Conservation (phyloP, 139 green algal species). For the Volvox reticuliferus region DNA sequence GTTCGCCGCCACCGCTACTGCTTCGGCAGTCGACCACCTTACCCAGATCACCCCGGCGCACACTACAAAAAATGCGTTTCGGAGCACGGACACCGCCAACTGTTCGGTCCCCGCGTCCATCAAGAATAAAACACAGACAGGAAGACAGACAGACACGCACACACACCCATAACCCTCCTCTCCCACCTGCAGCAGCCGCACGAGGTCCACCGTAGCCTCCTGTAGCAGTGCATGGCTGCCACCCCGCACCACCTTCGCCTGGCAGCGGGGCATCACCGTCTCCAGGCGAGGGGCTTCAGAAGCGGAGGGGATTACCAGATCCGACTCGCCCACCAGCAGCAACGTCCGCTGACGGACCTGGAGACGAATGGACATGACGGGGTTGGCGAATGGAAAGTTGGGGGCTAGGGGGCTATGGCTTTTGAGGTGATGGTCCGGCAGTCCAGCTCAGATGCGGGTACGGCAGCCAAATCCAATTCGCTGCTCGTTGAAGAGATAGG, state of each 20-base stretch:
- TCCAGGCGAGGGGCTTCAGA: slow-evolving; percentile 72
- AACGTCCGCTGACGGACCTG: slow-evolving; percentile 79
- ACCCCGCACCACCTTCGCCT: slow-evolving; percentile 51
- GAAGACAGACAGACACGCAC: too few species aligned
- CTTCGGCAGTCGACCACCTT: too few species aligned
- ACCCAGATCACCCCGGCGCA: too few species aligned
- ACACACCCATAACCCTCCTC: too few species aligned
- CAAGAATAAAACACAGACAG: too few species aligned
- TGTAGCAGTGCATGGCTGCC: slow-evolving; percentile 87
- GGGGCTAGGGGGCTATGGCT: background rate
- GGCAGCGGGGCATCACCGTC: slow-evolving; percentile 64
- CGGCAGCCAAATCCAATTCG: background rate
- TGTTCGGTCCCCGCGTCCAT: too few species aligned
- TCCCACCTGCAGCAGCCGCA: slow-evolving; percentile 69
- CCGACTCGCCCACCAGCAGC: slow-evolving; percentile 63
- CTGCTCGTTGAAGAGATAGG: too few species aligned
- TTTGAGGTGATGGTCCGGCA: too few species aligned
- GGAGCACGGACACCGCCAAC: too few species aligned
- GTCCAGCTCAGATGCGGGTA: background rate
- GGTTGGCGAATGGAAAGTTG: background rate
- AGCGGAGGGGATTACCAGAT: slow-evolving; percentile 74
- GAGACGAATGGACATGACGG: background rate
- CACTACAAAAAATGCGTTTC: too few species aligned
- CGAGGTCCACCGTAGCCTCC: slow-evolving; percentile 83
- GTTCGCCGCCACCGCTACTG: too few species aligned